Base-by-base conservation (phyloP, 202 grass and related monocot genomes). In the Setaria italica region DNA sequence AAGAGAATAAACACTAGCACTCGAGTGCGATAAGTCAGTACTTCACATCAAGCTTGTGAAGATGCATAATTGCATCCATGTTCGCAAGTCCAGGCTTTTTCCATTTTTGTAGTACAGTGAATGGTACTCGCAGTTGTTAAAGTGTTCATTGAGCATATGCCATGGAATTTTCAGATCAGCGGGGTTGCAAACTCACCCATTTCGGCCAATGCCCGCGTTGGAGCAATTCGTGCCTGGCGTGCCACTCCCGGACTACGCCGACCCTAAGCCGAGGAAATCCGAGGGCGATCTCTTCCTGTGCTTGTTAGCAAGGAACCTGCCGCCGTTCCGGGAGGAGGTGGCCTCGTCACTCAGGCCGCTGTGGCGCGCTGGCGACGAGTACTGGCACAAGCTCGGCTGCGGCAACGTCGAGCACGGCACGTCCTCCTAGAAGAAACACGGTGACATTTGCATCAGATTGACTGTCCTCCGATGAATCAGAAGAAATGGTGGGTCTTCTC, bases 241-340 rank as follows among this genome's bases (percentile, higher is more conserved):
- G 16, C 49, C n/a, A 9, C 60, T 84, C 59, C 42, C 80, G 4
- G 75, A 74, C 62, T 80, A 80, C 32, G 68, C 58, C 12, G 80
- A 79, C 9, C 62, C 84, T 9, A 34, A 70, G 80, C 62, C 19
- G 17, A 79, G 70, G 75, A 90, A 87, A 84, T 83, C 89, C 7
- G 80, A 87, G 4, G 85, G 70, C 0, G 89, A 90, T 84, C 85
- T 80, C 80, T 90, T 90, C 89, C 89, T 84, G 35, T 84, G 85
- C 74, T 80, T 43, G 53, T 80, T 63, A 60, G 34, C 34, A 2
- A 80, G 76, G 69, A 79, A 80, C 5, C 53, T 60, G 11, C 56
- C 79, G 14, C 89, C 85, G 35, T 62, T 90, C 25, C 53, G 12
- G 17, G 80, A 84, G 13, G 88, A 90, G 53, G 89, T 90, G 53